phyloP scores from a whole-genome alignment of 2,329 filamentous ascomycete species.

The Hymenoscyphus salicellus region DNA sequence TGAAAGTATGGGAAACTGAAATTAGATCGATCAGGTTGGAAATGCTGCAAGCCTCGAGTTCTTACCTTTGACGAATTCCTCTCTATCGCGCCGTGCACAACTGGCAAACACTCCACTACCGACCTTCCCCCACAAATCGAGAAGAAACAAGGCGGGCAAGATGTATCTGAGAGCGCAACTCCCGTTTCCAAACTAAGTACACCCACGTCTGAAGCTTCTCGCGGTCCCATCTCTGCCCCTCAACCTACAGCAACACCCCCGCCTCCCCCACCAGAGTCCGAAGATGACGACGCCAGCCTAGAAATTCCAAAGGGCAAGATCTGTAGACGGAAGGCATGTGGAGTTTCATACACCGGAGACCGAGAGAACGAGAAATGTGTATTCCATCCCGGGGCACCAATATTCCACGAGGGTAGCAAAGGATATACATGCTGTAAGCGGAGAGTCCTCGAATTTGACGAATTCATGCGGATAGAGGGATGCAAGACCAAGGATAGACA shows the following conservation, averaged over 20 bases:
- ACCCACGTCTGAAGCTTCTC: slow-evolving; percentile 43
- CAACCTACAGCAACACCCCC: slow-evolving; percentile 44
- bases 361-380: slow-evolving; percentile 75
- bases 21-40: slow-evolving; percentile 68
- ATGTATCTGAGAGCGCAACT: slow-evolving; percentile 28
- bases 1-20: background rate
- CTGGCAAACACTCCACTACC: slow-evolving; percentile 85
- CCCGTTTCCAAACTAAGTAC: slow-evolving; percentile 50
- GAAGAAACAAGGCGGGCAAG: slow-evolving; percentile 48
- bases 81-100: slow-evolving; percentile 84
- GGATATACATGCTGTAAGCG: slow-evolving; percentile 97
- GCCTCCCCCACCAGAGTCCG: slow-evolving; percentile 69
- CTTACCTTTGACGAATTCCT: slow-evolving; percentile 99
- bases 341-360: slow-evolving; percentile 58
- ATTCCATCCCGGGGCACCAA: slow-evolving; percentile 83
- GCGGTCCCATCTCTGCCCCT: slow-evolving; percentile 46
- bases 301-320: slow-evolving; percentile 70
- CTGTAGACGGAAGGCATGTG: slow-evolving; percentile 78
- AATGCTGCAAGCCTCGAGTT: slow-evolving; percentile 96
- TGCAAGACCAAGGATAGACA: slow-evolving; percentile 80
- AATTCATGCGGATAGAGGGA: slow-evolving; percentile 94
- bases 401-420: slow-evolving; percentile 98
- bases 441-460: slow-evolving; percentile 91
- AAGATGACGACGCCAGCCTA: slow-evolving; percentile 77
- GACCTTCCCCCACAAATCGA: slow-evolving; percentile 64